These are phyloP conservation scores for Wickerhamiella alocasiicola DNA, from an alignment of 805 yeast species.

Conservation along the genomic window DNA sequence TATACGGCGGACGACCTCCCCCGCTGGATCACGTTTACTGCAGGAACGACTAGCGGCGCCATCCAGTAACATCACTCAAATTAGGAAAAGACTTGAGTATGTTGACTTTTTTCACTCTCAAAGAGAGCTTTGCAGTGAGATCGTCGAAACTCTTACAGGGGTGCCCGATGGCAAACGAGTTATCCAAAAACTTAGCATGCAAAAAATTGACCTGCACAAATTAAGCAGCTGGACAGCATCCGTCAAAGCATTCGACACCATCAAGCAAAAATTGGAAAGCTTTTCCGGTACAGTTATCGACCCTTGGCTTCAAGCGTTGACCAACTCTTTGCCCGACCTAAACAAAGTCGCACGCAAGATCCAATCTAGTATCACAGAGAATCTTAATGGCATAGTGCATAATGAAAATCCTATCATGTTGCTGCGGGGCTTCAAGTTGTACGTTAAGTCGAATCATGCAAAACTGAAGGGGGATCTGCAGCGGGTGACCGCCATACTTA, in stretches of 20 bases:
- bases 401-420: too few species aligned
- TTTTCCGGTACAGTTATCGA: neutral
- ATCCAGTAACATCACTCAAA: slow-evolving; percentile 43
- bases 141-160: slow-evolving; percentile 48
- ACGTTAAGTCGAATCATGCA: too few species aligned
- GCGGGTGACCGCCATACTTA: too few species aligned
- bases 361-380: too few species aligned
- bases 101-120: slow-evolving; percentile 34
- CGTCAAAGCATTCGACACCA: slow-evolving; percentile 25
- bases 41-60: slow-evolving; percentile 79
- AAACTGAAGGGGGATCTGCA: too few species aligned
- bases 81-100: slow-evolving; percentile 42
- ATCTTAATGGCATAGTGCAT: too few species aligned
- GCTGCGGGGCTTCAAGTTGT: too few species aligned
- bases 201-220: slow-evolving; percentile 35
- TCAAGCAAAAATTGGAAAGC: neutral
- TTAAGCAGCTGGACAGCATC: slow-evolving; percentile 34
- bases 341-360: neutral
- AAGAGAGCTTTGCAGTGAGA: slow-evolving; percentile 40
- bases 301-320: neutral
- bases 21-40: slow-evolving; percentile 69
- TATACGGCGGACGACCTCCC: slow-evolving; percentile 61
- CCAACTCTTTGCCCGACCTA: neutral
- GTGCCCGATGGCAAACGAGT: slow-evolving; percentile 34
- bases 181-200: slow-evolving; percentile 29